Percentiles rank a stretch among this genome's conserved stretches.
phyloP scores from a whole-genome alignment of 2,329 filamentous ascomycete species.

The Boeremia exigua region DNA sequence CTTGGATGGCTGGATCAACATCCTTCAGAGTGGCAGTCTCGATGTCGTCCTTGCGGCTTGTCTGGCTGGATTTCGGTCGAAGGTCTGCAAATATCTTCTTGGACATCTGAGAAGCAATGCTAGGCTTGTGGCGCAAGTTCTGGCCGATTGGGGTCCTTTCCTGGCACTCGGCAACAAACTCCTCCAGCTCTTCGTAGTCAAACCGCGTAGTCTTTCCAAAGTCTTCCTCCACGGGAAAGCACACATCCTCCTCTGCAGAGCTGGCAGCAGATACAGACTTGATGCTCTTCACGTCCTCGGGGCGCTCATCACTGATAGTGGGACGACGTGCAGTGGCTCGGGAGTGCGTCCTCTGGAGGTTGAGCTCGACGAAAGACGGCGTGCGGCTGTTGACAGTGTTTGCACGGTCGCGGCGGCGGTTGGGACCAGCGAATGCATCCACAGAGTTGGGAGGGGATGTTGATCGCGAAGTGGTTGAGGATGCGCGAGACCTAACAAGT shows the following conservation, averaged over 20 bases:
- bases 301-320: conserved; percentile 65
- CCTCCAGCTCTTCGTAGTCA: conserved; percentile 93
- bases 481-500: conserved; percentile 52
- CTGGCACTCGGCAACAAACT: conserved; percentile 74
- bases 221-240: conserved; percentile 76
- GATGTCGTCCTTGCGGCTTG: conserved; percentile 46
- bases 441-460: conserved; percentile 94
- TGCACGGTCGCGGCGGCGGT: conserved; percentile 80
- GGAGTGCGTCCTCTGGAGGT: conserved; percentile 74
- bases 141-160: conserved; percentile 55
- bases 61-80: conserved; percentile 52
- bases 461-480: conserved; percentile 67
- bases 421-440: conserved; percentile 92
- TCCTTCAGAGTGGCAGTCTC: conserved; percentile 39
- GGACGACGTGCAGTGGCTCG: conserved; percentile 67
- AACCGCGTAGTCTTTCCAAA: conserved; percentile 81
- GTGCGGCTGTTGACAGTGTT: conserved; percentile 67
- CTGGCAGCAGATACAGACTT: conserved; percentile 69
- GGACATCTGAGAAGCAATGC: conserved; percentile 50
- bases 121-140: conserved; percentile 48
- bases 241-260: conserved; percentile 85
- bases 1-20: conserved; percentile 46
- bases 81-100: conserved; percentile 68
- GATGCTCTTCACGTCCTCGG: conserved; percentile 64
- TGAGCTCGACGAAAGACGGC: conserved; percentile 60